These are phyloP conservation scores for Globisporangium polare DNA, from an alignment of 352 stramenopile genomes.

Conservation along the genomic window DNA sequence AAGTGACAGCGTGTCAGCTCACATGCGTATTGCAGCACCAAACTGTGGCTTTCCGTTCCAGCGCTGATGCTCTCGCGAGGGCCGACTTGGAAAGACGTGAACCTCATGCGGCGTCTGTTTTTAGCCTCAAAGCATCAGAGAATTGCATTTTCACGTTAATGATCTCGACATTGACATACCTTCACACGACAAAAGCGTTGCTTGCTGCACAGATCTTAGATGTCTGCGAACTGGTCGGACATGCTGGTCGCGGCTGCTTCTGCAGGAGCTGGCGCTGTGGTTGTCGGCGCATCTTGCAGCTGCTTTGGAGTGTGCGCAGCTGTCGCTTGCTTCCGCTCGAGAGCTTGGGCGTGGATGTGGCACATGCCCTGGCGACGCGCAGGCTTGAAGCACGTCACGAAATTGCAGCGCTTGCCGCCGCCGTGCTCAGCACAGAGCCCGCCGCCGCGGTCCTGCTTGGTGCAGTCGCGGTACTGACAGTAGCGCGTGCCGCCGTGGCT, in stretches of 20 bases:
- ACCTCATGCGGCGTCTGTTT: too few species aligned
- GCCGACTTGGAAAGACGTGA: too few species aligned
- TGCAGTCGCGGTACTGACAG: conserved; percentile 45
- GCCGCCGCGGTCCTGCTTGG: conserved; percentile 84
- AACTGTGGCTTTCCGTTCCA: too few species aligned
- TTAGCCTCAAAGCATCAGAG: conserved; percentile 1
- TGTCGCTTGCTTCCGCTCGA: not conserved
- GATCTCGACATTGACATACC: not conserved
- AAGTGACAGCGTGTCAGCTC: not conserved
- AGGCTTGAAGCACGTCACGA: conserved; percentile 7
- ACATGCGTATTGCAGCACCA: too few species aligned
- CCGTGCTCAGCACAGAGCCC: conserved; percentile 86
- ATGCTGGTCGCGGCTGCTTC: not conserved
- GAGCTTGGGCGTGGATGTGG: conserved; percentile 3
- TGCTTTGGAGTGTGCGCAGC: not conserved
- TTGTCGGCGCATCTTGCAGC: not conserved
- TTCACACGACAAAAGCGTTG: not conserved
- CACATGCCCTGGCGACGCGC: conserved; percentile 11
- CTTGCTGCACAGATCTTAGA: not conserved
- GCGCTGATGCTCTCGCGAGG: too few species aligned
- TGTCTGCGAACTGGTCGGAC: conserved; percentile 4
- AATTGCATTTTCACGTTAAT: conserved; percentile 5
- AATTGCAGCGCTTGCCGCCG: conserved; percentile 73
- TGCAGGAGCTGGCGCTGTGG: not conserved
- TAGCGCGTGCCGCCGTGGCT: conserved; percentile 12